A percentile compares a stretch with the other conserved stretches of the same genome.
These are phyloP conservation scores for Monosporozyma servazzii DNA, from an alignment of 805 yeast genomes.

Conservation along the genomic window DNA sequence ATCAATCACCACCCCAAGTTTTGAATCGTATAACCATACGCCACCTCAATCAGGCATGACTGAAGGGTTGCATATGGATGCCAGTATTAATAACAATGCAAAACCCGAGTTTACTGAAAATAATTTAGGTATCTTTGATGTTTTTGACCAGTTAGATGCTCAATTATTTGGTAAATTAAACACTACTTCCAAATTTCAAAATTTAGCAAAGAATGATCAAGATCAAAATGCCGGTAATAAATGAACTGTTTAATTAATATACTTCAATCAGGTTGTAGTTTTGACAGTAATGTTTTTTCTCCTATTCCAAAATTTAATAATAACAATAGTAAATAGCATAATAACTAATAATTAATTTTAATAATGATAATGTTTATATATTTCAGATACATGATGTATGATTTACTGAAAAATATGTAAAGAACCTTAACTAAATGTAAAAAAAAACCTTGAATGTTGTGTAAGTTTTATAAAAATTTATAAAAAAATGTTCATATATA, in stretches of 20 bases:
- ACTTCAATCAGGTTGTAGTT: background rate
- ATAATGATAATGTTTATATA: background rate
- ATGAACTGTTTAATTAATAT: background rate
- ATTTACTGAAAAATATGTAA: no score
- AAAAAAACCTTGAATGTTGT: no score
- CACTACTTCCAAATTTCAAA: background rate
- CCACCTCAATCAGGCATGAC: background rate
- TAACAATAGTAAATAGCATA: background rate
- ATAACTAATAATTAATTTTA: background rate
- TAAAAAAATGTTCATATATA: background rate
- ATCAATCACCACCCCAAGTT: background rate
- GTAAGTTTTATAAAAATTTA: background rate
- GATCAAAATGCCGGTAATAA: background rate
- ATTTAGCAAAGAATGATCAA: background rate
- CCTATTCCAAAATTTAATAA: background rate
- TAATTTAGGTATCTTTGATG: constrained; percentile 52
- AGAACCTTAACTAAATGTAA: no score
- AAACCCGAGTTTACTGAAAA: background rate
- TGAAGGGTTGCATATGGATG: background rate
- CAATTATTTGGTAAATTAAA: constrained; percentile 70
- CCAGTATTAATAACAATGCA: background rate
- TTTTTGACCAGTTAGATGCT: constrained; percentile 76
- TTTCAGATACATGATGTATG: no score
- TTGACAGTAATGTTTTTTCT: background rate
- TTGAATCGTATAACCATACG: background rate